Evolutionary conservation across 2,329 filamentous ascomycete genomes (phyloP).

Genomic region (Penicillium sp.): DNA sequence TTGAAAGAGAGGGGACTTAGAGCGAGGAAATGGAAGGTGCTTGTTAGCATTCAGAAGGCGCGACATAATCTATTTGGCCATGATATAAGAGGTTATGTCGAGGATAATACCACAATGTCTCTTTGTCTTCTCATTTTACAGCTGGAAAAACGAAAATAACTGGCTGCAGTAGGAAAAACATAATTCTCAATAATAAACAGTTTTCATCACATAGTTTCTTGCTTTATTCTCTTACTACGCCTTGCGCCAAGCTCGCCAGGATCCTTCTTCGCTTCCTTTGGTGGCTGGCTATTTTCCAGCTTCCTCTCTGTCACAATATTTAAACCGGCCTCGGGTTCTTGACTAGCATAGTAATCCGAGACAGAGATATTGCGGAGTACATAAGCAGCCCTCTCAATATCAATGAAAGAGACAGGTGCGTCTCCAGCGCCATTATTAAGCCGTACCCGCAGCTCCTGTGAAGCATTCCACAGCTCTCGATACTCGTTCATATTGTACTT

Average conservation of each 20-base stretch:
- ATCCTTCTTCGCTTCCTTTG: neutral
- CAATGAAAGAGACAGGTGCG: slow-evolving; percentile 26
- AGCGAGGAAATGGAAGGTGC: neutral
- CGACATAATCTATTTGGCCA: neutral
- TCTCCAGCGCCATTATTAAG: slow-evolving; percentile 21
- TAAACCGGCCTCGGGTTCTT: neutral
- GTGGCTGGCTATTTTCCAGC: neutral
- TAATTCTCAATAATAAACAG: neutral
- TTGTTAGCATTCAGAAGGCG: neutral
- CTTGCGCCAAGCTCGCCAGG: neutral
- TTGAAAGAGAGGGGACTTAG: too few species aligned
- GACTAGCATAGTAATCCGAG: slow-evolving; percentile 21
- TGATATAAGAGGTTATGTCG: neutral
- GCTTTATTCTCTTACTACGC: neutral
- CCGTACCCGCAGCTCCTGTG: slow-evolving; percentile 22
- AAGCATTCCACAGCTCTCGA: slow-evolving; percentile 32
- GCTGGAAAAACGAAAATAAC: too few species aligned
- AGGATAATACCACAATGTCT: neutral
- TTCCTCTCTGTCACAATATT: neutral
- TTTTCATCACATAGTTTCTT: neutral
- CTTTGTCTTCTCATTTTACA: neutral
- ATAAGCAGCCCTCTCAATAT: slow-evolving; percentile 42
- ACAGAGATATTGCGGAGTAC: slow-evolving; percentile 37
- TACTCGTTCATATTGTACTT: slow-evolving; percentile 46
- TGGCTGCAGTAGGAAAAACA: neutral